phyloP scores from a whole-genome alignment of 2,329 filamentous ascomycete species.

The Fonsecaea multimorphosa region DNA sequence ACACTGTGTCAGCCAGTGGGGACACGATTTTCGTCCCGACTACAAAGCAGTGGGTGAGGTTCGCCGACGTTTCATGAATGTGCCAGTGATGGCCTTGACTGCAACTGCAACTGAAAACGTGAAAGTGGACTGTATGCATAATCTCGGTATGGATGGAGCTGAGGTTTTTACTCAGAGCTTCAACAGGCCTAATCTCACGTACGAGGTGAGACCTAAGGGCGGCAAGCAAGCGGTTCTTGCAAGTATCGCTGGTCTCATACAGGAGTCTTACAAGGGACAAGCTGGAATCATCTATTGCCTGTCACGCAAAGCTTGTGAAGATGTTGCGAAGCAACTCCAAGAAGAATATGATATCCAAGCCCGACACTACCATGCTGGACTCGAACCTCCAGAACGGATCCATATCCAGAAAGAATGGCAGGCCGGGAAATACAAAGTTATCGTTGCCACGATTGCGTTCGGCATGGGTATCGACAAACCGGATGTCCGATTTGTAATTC shows the following conservation, averaged over 20 bases:
- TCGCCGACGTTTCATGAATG: conserved; percentile 72
- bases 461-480: conserved; percentile 99
- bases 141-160: conserved; percentile 80
- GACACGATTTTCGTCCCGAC: conserved; percentile 95
- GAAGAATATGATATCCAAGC: conserved; percentile 71
- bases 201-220: conserved; percentile 78
- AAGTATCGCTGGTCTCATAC: conserved; percentile 66
- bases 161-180: conserved; percentile 89
- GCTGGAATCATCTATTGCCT: conserved; percentile 94
- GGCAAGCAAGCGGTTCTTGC: conserved; percentile 62
- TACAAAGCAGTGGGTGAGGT: conserved; percentile 86
- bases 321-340: conserved; percentile 72
- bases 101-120: conserved; percentile 95
- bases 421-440: conserved; percentile 76
- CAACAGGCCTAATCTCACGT: conserved; percentile 92
- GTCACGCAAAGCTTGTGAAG: conserved; percentile 81
- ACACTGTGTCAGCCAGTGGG: conserved; percentile 99
- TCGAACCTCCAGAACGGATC: conserved; percentile 71
- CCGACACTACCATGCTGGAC: conserved; percentile 82
- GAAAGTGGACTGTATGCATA: conserved; percentile 87
- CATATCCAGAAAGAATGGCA: conserved; percentile 84
- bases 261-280: conserved; percentile 69
- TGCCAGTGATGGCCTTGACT: conserved; percentile 93
- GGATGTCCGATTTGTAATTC: conserved; percentile 94
- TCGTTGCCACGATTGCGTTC: conserved; percentile 97